phyloP scores from a whole-genome alignment of 306 rosid genomes.

The Fagus crenata region DNA sequence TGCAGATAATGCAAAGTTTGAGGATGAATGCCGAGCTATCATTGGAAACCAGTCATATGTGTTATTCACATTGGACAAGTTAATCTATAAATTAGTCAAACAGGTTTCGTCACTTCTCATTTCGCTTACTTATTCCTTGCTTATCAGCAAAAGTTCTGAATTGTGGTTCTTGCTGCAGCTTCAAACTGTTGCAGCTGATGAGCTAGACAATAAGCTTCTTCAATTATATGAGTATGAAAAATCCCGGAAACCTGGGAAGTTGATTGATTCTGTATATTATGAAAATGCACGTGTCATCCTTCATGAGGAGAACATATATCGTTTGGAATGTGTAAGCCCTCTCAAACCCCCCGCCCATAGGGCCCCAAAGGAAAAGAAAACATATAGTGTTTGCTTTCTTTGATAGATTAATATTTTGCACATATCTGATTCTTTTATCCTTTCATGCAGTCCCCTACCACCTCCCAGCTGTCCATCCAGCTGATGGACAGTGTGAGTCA shows the following conservation, averaged over 20 bases:
- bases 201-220: slow-evolving; percentile 77
- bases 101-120: slow-evolving; percentile 51
- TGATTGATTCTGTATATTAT: slow-evolving; percentile 71
- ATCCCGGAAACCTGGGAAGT: slow-evolving; percentile 72
- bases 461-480: slow-evolving; percentile 66
- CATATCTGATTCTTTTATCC: slow-evolving; percentile 18
- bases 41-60: slow-evolving; percentile 91
- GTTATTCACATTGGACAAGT: slow-evolving; percentile 88
- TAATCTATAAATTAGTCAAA: slow-evolving; percentile 87
- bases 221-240: slow-evolving; percentile 85
- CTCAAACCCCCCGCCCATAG: neutral
- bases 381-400: neutral
- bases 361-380: neutral
- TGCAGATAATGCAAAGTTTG: slow-evolving; percentile 83
- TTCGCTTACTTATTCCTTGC: slow-evolving; percentile 18
- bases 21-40: slow-evolving; percentile 95
- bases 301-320: slow-evolving; percentile 88
- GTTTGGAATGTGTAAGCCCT: slow-evolving; percentile 75
- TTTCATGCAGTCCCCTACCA: slow-evolving; percentile 58
- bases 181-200: slow-evolving; percentile 81
- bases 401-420: slow-evolving; percentile 7
- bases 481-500: slow-evolving; percentile 85
- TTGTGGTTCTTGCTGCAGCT: slow-evolving; percentile 57
- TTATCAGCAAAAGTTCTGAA: slow-evolving; percentile 32
- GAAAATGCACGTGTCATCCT: slow-evolving; percentile 87